Conservation (phyloP, 352 stramenopile genomes). For the Phytopythium delawarense region DNA sequence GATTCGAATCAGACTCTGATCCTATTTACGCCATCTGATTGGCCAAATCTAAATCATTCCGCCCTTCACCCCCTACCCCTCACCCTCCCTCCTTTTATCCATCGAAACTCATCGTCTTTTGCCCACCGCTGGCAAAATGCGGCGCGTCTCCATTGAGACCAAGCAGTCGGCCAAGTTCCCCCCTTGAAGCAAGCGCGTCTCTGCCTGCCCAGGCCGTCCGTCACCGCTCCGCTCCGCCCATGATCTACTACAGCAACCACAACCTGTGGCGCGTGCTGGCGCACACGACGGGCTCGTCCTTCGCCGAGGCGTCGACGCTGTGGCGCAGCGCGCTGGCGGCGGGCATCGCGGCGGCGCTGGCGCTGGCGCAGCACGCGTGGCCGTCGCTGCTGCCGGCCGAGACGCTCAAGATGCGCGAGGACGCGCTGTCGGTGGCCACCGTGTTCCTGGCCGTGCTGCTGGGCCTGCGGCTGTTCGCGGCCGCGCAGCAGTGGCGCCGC, state of each 20-base stretch:
- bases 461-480: constrained; percentile 32
- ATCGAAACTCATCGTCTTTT: neutral
- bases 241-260: constrained; percentile 54
- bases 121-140: too few species aligned
- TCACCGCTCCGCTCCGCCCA: constrained; percentile 3
- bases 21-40: neutral
- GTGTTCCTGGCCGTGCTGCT: constrained; percentile 38
- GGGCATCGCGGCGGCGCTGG: constrained; percentile 18
- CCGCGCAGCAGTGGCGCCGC: constrained; percentile 40
- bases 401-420: constrained; percentile 18
- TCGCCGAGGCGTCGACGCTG: constrained; percentile 23
- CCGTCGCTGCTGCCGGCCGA: constrained; percentile 17
- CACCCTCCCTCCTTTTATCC: neutral
- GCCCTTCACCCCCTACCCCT: neutral
- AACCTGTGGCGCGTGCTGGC: constrained; percentile 31
- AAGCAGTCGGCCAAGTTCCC: neutral
- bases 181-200: neutral
- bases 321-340: constrained; percentile 18
- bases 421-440: constrained; percentile 32
- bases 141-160: too few species aligned
- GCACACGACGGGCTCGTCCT: constrained; percentile 27
- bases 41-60: neutral
- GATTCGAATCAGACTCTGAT: neutral
- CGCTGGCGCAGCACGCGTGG: constrained; percentile 16
- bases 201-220: neutral